Conservation (phyloP, 345 rosid species). For the Raphanus raphanistrum region DNA sequence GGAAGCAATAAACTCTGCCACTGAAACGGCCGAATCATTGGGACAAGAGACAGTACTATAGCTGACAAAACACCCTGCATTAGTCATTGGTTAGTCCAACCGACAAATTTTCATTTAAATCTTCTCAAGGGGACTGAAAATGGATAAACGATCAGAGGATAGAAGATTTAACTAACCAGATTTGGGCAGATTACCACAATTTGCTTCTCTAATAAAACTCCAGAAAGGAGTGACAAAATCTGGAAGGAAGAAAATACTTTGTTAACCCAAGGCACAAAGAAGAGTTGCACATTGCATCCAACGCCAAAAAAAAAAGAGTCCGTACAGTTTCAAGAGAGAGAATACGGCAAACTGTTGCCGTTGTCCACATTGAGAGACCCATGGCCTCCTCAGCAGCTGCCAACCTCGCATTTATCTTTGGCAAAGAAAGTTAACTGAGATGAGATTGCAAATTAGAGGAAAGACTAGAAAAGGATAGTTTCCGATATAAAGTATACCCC, state of each 20-base stretch:
- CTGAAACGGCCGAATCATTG: conserved; percentile 92
- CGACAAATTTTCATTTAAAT: conserved; percentile 1
- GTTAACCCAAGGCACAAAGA: conserved; percentile 29
- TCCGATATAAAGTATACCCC: conserved; percentile 53
- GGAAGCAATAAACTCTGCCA: conserved; percentile 99
- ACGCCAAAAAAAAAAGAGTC: conserved; percentile 23
- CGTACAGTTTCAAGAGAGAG: conserved; percentile 91
- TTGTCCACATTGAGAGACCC: conserved; percentile 90
- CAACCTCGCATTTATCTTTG: conserved; percentile 67
- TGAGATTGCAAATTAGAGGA: conserved; percentile 12
- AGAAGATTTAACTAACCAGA: conserved; percentile 59
- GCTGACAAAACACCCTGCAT: conserved; percentile 96
- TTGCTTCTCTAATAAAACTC: conserved; percentile 91
- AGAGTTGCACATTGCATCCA: neutral
- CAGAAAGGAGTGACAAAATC: conserved; percentile 81
- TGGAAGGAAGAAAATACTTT: conserved; percentile 40
- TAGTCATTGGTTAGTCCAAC: conserved; percentile 15
- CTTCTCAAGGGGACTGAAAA: conserved; percentile 2
- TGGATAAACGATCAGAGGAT: conserved; percentile 6
- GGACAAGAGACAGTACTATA: conserved; percentile 72
- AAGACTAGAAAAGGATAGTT: conserved; percentile 14
- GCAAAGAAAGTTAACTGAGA: conserved; percentile 31
- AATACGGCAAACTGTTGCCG: conserved; percentile 92
- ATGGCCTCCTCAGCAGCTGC: conserved; percentile 92
- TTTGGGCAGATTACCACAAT: conserved; percentile 80